Evolutionary conservation across 2,329 filamentous ascomycete genomes (phyloP).

Genomic region (Fusarium verrucosum): DNA sequence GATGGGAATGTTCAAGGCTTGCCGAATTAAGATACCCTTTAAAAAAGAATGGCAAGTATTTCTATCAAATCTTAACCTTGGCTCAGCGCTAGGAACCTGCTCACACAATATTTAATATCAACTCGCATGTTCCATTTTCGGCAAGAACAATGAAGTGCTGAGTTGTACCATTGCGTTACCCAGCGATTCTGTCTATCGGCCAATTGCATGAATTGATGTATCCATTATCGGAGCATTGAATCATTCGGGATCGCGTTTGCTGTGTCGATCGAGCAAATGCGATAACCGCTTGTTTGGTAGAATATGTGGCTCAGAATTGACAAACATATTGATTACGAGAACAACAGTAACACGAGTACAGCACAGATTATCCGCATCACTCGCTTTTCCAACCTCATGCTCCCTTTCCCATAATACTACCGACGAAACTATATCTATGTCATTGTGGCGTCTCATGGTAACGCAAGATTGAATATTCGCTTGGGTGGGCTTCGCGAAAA

Average conservation of each 20-base stretch:
- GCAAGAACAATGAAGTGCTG: neutral
- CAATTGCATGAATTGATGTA: neutral
- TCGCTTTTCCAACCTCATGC: neutral
- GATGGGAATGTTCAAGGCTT: neutral
- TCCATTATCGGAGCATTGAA: neutral
- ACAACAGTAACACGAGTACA: neutral
- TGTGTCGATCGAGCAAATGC: neutral
- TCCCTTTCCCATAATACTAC: neutral
- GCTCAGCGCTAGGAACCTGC: neutral
- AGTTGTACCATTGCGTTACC: neutral
- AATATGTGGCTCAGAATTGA: neutral
- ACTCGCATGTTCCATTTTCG: neutral
- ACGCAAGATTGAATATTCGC: slow-evolving; percentile 9
- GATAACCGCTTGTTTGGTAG: neutral
- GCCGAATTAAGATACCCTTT: slow-evolving; percentile 1
- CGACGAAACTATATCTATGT: slow-evolving; percentile 1
- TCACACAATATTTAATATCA: neutral
- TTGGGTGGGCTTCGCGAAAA: slow-evolving; percentile 15
- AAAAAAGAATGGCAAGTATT: neutral
- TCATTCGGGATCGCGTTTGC: too few species aligned
- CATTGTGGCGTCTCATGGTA: neutral
- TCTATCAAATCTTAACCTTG: neutral
- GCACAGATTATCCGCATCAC: neutral
- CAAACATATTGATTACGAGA: neutral
- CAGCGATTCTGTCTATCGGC: neutral